Percentiles rank a stretch among this genome's conserved stretches.
Evolutionary conservation across 2,329 filamentous ascomycete genomes (phyloP).

Genomic region (Fusarium xylarioides): DNA sequence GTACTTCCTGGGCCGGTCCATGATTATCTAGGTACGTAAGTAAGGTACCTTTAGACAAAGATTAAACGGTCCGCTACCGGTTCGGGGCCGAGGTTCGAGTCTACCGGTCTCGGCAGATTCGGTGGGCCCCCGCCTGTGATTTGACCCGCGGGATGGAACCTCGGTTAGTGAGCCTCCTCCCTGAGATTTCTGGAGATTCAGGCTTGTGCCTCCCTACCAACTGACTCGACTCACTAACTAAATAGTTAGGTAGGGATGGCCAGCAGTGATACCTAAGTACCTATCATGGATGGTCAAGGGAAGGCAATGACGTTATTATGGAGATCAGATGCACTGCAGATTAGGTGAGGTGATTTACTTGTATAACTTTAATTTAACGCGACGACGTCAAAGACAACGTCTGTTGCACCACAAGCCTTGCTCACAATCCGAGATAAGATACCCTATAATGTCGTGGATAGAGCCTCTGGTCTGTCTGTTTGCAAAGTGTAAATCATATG

Average conservation of each 20-base stretch:
- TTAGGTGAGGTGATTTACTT: neutral
- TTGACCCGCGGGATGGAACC: constrained; percentile 32
- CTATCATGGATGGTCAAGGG: neutral
- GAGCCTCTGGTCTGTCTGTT: neutral
- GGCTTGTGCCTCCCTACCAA: neutral
- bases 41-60: constrained; percentile 1
- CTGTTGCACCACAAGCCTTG: neutral
- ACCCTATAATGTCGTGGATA: neutral
- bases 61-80: constrained; percentile 34
- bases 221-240: neutral
- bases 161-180: constrained; percentile 37
- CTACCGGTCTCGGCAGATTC: constrained; percentile 43
- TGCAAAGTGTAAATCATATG: neutral
- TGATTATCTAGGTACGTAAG: constrained; percentile 19
- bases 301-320: neutral
- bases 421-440: neutral
- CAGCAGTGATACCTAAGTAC: neutral
- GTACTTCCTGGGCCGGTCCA: constrained; percentile 16
- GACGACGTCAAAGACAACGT: neutral
- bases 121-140: constrained; percentile 35
- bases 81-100: constrained; percentile 38
- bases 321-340: neutral
- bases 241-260: neutral
- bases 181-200: neutral
- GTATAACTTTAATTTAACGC: neutral